Percentiles rank a stretch among this genome's conserved stretches.
Evolutionary conservation across 306 rosid genomes (phyloP).

Genomic region (Crotalaria pallida): DNA sequence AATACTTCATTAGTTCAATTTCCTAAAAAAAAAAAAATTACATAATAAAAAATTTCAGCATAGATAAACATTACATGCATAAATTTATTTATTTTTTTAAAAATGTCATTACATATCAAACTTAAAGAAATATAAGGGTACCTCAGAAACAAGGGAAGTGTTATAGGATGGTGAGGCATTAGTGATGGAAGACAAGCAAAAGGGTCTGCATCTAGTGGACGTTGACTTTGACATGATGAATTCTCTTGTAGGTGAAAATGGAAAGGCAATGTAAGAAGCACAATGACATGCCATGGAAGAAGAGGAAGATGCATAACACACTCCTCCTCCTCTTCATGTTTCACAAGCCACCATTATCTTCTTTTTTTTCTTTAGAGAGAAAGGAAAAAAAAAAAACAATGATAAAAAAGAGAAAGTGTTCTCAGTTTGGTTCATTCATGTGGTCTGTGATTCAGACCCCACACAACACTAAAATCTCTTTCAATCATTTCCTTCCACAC

Average conservation of each 20-base stretch:
- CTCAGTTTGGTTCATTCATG: slow-evolving; percentile 26
- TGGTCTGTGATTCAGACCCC: slow-evolving; percentile 45
- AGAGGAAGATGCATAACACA: slow-evolving; percentile 40
- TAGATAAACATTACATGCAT: not conserved
- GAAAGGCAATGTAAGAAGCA: slow-evolving; percentile 48
- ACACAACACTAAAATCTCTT: slow-evolving; percentile 33
- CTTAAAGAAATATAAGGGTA: not conserved
- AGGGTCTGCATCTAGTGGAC: slow-evolving; percentile 39
- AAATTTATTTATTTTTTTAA: too few species aligned
- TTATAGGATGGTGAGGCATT: slow-evolving; percentile 51
- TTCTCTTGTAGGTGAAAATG: slow-evolving; percentile 42
- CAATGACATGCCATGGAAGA: slow-evolving; percentile 85
- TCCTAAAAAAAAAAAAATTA: too few species aligned
- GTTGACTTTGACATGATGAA: slow-evolving; percentile 23
- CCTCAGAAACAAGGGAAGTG: slow-evolving; percentile 72
- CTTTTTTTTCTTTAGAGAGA: not conserved
- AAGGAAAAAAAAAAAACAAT: not conserved
- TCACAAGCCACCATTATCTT: slow-evolving; percentile 50
- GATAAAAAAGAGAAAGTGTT: slow-evolving; percentile 15
- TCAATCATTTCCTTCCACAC: slow-evolving; percentile 50
- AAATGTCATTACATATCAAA: not conserved
- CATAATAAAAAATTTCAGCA: too few species aligned
- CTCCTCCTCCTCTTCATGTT: slow-evolving; percentile 48
- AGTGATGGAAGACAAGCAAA: slow-evolving; percentile 43
- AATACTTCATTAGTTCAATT: too few species aligned